Conservation (phyloP, 1,284 basidiomycete species). For the Gymnopus androsaceus region DNA sequence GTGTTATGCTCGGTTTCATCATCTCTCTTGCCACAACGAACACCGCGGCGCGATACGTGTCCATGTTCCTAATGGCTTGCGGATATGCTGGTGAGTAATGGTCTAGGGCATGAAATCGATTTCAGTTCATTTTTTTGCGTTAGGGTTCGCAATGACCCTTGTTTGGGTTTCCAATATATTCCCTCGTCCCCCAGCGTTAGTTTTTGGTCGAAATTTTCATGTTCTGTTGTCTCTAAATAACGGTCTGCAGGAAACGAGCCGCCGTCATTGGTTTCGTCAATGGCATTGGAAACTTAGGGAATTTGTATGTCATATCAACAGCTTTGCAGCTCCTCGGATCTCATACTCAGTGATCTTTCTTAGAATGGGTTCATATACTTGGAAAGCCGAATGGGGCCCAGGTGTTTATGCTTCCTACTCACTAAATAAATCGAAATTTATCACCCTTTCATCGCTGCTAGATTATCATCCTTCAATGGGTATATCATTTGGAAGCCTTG, state of each 20-base stretch:
- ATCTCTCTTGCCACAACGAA: conserved; percentile 59
- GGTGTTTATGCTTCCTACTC: no score
- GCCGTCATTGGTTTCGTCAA: conserved; percentile 43
- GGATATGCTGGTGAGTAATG: conserved; percentile 55
- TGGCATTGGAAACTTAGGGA: conserved; percentile 32
- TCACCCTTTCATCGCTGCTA: no score
- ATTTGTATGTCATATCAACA: conserved; percentile 31
- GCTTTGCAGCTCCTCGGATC: neutral
- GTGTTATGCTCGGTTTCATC: conserved; percentile 61
- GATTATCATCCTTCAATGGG: conserved; percentile 53
- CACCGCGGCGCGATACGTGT: conserved; percentile 59
- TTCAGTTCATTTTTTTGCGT: neutral
- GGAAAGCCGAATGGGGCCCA: conserved; percentile 54
- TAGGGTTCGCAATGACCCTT: conserved; percentile 59
- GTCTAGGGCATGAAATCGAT: neutral
- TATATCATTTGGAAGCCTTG: conserved; percentile 45
- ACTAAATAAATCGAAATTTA: no score
- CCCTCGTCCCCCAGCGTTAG: conserved; percentile 61
- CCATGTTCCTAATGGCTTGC: conserved; percentile 65
- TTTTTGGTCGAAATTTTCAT: neutral
- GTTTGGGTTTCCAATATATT: conserved; percentile 67
- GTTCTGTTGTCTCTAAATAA: neutral
- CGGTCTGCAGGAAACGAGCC: conserved; percentile 38
- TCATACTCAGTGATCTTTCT: neutral
- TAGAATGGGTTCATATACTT: conserved; percentile 54